phyloP scores from a whole-genome alignment of 1,284 basidiomycete species.

The Pseudozyma sp. region DNA sequence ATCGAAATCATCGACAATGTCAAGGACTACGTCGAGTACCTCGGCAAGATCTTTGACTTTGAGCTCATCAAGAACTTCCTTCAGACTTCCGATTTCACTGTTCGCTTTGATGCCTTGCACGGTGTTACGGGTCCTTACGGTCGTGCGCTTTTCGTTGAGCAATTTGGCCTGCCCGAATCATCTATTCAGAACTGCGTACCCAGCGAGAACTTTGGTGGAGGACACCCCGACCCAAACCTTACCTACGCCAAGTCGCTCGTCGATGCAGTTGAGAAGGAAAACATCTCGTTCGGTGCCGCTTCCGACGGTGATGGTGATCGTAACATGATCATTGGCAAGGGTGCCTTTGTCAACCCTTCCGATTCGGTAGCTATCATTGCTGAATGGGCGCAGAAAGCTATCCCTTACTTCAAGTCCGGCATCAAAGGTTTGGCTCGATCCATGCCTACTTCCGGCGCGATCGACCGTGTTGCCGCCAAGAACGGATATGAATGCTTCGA shows the following conservation, averaged over 20 bases:
- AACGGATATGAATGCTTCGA: conserved; percentile 95
- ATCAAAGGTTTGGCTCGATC: conserved; percentile 94
- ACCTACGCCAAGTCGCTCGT: conserved; percentile 97
- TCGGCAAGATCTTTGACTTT: conserved; percentile 95
- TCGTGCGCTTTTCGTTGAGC: conserved; percentile 84
- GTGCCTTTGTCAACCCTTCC: conserved; percentile 96
- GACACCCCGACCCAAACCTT: conserved; percentile 97
- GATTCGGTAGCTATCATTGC: conserved; percentile 99
- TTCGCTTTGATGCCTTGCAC: conserved; percentile 95
- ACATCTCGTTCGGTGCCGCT: conserved; percentile 93
- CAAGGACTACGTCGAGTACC: conserved; percentile 84
- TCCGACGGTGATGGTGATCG: conserved; percentile 97
- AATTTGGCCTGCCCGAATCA: conserved; percentile 81
- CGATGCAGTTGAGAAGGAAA: conserved; percentile 85
- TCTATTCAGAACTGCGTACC: conserved; percentile 93
- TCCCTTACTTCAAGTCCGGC: conserved; percentile 93
- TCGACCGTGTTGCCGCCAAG: conserved; percentile 94
- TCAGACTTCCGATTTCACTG: conserved; percentile 76
- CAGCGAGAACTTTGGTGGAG: conserved; percentile 93
- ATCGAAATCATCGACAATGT: conserved; percentile 96
- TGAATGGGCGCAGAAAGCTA: conserved; percentile 89
- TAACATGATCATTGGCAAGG: conserved; percentile 99
- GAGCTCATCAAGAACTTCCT: conserved; percentile 91
- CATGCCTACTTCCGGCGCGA: conserved; percentile 97
- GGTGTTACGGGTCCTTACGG: conserved; percentile 99